Evolutionary conservation across 2,329 filamentous ascomycete species (phyloP).

Genomic region (Colletotrichum tanaceti): DNA sequence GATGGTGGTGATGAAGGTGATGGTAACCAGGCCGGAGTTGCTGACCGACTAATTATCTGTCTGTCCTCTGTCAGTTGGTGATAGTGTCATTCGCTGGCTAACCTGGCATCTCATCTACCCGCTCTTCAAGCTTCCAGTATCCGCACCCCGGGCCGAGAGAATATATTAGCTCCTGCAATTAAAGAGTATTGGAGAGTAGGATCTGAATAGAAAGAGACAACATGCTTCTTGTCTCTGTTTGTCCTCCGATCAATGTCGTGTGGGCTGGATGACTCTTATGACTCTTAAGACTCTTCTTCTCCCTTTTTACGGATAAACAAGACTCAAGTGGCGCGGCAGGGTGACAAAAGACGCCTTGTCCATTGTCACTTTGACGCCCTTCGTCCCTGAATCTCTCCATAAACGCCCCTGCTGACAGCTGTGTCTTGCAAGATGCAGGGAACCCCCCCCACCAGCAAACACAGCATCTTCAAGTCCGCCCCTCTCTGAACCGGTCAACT

Average conservation of each 20-base stretch:
- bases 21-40: too few species aligned
- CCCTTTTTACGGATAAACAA: too few species aligned
- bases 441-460: not conserved
- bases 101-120: not conserved
- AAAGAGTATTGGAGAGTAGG: not conserved
- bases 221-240: not conserved
- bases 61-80: too few species aligned
- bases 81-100: too few species aligned
- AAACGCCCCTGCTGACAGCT: conserved; percentile 8
- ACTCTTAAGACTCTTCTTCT: too few species aligned
- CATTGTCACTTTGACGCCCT: conserved; percentile 12
- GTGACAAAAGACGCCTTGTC: conserved; percentile 14
- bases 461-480: too few species aligned
- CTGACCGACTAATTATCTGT: too few species aligned
- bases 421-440: not conserved
- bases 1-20: too few species aligned
- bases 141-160: not conserved
- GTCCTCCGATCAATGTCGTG: not conserved
- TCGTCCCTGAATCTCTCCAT: not conserved
- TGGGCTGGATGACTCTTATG: not conserved
- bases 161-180: not conserved
- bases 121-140: not conserved
- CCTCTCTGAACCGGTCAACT: too few species aligned
- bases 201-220: not conserved
- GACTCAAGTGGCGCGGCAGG: not conserved